Evolutionary conservation across 2,329 filamentous ascomycete genomes (phyloP).

Genomic region (Geosmithia putterillii): DNA sequence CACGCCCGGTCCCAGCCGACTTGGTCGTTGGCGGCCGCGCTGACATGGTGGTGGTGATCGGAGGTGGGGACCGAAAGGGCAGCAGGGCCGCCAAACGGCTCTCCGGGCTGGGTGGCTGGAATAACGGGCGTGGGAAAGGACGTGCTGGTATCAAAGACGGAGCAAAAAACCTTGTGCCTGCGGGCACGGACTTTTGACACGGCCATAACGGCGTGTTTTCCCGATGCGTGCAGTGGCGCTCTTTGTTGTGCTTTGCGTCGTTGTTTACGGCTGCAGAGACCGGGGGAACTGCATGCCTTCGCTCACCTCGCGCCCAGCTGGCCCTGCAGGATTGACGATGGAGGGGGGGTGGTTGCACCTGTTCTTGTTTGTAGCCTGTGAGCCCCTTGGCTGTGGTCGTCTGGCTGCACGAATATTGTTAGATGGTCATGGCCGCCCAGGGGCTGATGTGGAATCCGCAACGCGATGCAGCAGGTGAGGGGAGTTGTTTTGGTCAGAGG

Average conservation of each 20-base stretch:
- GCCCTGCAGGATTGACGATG: background rate
- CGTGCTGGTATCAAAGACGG: slow-evolving; percentile 41
- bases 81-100: slow-evolving; percentile 30
- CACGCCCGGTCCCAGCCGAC: slow-evolving; percentile 48
- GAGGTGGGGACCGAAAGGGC: slow-evolving; percentile 8
- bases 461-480: too few species aligned
- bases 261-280: background rate
- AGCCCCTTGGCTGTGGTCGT: too few species aligned
- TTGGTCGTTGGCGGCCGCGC: slow-evolving; percentile 28
- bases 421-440: too few species aligned
- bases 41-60: slow-evolving; percentile 2
- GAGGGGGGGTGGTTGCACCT: too few species aligned
- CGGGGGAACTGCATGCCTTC: background rate
- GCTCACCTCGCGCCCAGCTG: background rate
- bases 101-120: slow-evolving; percentile 25
- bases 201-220: slow-evolving; percentile 14
- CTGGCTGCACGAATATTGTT: too few species aligned
- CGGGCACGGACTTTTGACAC: slow-evolving; percentile 32
- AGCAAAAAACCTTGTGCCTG: slow-evolving; percentile 38
- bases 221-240: too few species aligned
- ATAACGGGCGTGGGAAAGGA: slow-evolving; percentile 34
- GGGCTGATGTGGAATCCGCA: too few species aligned
- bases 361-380: too few species aligned
- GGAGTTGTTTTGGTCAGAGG: background rate
- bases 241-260: too few species aligned